Evolutionary conservation across 2,329 filamentous ascomycete species (phyloP), one percentile per base, ranked within the genome.

Genomic region (Chaetomiaceae sp.): DNA sequence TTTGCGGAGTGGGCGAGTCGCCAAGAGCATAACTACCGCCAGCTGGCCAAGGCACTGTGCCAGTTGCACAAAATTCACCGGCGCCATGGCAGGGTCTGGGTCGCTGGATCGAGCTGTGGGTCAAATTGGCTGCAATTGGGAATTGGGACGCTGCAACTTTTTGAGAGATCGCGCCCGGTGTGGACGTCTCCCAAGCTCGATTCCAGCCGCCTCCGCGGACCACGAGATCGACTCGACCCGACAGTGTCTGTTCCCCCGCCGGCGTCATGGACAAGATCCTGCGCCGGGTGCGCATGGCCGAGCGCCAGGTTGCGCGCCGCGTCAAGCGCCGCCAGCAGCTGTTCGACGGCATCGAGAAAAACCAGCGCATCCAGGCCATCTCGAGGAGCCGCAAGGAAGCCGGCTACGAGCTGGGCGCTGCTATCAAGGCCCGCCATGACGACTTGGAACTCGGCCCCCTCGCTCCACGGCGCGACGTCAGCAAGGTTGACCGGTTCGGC

Each of bases 381-480:
- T 18, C 11, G 14, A 15, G 42, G 30, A 9, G n/a, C 38, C 47
- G 39, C 14, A 38, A 42, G 9, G 56, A 65, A 46, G 59, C 60
- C 24, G 38, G 45, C 9, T 27, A 56, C 37, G 57, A 60, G 38
- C 26, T 58, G 27, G 32, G 50, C 17, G 52, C 56, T 18, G 70
- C 73, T 37, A 66, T 69, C 27, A 62, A 70, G 54, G 72, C 75
- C 40, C 77, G 85, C 43, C 76, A 75, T 50, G 85, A 95, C 62
- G 83, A 91, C 64, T 95, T 86, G 80, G 71, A 84, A 53, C 67
- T 88, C 54, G 91, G 90, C 0, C 78, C 86, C 8, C 62, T 95
- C 53, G 84, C 88, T 3, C 89, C 90, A 2, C 84, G 83, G 62
- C 76, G 83, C 58, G 84, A 93, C 66, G 69, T 83, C 32, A 85